A percentile compares a stretch with the other conserved stretches of the same genome.
Conservation (phyloP, 495 filamentous ascomycete species). For the Lophiostoma macrostomum region DNA sequence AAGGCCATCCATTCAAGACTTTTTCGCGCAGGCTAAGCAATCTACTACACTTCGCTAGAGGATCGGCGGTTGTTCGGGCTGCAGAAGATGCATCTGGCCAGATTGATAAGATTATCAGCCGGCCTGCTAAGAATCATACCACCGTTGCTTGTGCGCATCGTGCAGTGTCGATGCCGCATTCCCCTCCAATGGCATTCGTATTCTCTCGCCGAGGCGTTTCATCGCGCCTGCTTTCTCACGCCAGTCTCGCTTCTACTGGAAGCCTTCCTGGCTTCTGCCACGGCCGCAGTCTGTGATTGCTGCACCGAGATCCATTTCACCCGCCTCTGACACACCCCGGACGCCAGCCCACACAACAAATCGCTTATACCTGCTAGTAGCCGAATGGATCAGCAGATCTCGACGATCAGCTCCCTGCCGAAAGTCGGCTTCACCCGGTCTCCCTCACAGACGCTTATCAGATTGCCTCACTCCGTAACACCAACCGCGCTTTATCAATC, state of each 20-base stretch:
- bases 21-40: constrained; percentile 7
- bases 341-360: neutral
- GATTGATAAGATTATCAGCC: constrained; percentile 7
- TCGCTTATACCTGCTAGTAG: neutral
- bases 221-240: neutral
- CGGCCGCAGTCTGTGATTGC: neutral
- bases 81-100: too few relatives aligned
- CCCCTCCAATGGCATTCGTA: neutral
- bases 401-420: constrained; percentile 19
- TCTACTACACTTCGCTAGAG: too few relatives aligned
- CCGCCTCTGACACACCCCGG: neutral
- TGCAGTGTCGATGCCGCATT: neutral
- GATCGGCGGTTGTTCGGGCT: too few relatives aligned
- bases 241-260: too few relatives aligned
- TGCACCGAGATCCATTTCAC: neutral
- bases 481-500: too few relatives aligned
- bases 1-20: neutral
- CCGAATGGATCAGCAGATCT: neutral
- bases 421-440: constrained; percentile 12
- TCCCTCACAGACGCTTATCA: too few relatives aligned
- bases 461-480: constrained; percentile 3
- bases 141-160: neutral
- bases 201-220: neutral
- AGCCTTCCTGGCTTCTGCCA: too few relatives aligned
- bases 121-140: neutral